Base-by-base conservation (phyloP, 192 early-diverging fungal genomes). In the Radiomyces spectabilis region DNA sequence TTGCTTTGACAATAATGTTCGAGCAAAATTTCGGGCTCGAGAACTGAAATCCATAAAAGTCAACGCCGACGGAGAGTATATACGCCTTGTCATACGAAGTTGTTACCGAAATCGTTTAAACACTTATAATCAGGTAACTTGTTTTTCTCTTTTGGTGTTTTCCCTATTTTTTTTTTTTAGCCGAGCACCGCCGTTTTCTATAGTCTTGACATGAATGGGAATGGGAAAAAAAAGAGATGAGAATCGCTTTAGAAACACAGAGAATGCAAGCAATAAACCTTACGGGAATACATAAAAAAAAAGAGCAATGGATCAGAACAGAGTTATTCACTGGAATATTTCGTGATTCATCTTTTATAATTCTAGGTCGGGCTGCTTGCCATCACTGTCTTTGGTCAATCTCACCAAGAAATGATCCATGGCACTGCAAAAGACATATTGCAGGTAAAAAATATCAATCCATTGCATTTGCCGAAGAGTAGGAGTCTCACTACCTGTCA, bases 41-140 rank as follows among this genome's bases (percentile, higher is more conserved):
- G 88, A 91, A 55, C 68, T 89, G n/a, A 85, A 85, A 59, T 85
- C 86, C 0, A 79, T 91, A 38, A 82, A 84, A 41, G 59, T 91
- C 33, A 79, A 88, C 41, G 77, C 73, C 22, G 69, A 79, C 27
- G 79, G 81, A 34, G 80, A 86, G 51, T 84, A 75, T 49, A 58
- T 91, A 27, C 77, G 87, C 47, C 59, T 91, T 5, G 75, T 85
- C 1, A 63, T 84, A 31, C 76, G 83, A 53, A 71, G 81, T 32
- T 88, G 85, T 64, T 70, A 85, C 59, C 67, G 79, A 55, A 91
- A 91, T 61, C 60, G 58, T 24, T 47, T 89, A 16, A 91, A 91
- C 62, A 74, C 82, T 16, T 85, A 84, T 55, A 87, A 91, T 57
- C 87, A 89, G 67, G 86, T 83, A 66, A 59, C 12, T 18, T 26